These are phyloP conservation scores for Marchantia polymorpha DNA, from an alignment of 225 moss, liverwort and hornwort genomes.

Conservation along the genomic window DNA sequence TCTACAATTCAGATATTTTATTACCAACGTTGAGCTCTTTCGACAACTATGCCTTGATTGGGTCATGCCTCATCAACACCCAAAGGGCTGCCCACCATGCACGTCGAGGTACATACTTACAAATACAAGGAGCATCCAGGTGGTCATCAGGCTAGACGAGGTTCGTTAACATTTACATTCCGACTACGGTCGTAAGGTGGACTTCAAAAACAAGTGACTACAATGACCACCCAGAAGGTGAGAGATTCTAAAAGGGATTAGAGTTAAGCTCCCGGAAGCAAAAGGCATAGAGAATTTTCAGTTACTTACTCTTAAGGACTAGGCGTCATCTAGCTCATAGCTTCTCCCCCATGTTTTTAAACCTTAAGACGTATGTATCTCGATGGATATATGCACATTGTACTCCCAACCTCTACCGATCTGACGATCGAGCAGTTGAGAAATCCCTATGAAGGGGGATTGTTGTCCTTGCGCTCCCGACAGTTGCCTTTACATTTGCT, in stretches of 20 bases:
- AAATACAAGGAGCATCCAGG: constrained; percentile 17
- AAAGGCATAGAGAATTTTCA: constrained; percentile 26
- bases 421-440: constrained; percentile 11
- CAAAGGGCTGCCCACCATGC: constrained; percentile 13
- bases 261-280: constrained; percentile 28
- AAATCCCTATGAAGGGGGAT: constrained; percentile 11
- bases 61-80: constrained; percentile 7
- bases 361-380: constrained; percentile 26
- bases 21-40: constrained; percentile 12
- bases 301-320: constrained; percentile 19
- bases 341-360: constrained; percentile 30
- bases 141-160: constrained; percentile 16
- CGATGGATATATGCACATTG: constrained; percentile 34
- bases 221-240: constrained; percentile 15
- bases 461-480: constrained; percentile 32
- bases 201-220: constrained; percentile 23
- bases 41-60: constrained; percentile 18
- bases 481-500: constrained; percentile 45
- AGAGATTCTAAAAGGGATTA: constrained; percentile 37
- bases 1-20: constrained; percentile 32
- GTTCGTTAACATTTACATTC: constrained; percentile 28
- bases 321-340: constrained; percentile 19
- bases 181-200: constrained; percentile 15
- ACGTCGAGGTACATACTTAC: constrained; percentile 14
- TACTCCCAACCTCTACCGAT: constrained; percentile 28